phyloP scores from a whole-genome alignment of 2,329 filamentous ascomycete species.

The Monosporascus sp. region DNA sequence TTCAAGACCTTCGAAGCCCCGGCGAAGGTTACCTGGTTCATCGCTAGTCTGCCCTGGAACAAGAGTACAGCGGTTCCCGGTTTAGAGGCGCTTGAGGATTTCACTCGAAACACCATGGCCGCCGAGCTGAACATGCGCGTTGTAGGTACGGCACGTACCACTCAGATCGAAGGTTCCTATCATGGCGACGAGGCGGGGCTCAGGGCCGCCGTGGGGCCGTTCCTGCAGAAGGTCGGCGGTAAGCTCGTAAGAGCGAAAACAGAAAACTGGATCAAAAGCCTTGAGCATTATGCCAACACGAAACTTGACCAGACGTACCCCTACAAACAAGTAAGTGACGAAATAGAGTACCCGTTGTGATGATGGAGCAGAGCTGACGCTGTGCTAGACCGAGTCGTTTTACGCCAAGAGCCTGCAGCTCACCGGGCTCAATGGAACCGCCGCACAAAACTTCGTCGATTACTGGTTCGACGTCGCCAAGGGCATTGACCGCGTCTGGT shows the following conservation, averaged over 20 bases:
- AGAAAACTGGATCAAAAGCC: slow-evolving; percentile 25
- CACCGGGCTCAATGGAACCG: slow-evolving; percentile 28
- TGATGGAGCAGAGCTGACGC: slow-evolving; percentile 6
- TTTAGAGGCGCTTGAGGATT: slow-evolving; percentile 45
- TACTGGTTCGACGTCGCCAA: slow-evolving; percentile 36
- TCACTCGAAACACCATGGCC: slow-evolving; percentile 28
- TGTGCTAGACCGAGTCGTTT: slow-evolving; percentile 35
- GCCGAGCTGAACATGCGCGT: slow-evolving; percentile 38
- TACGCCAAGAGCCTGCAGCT: slow-evolving; percentile 38
- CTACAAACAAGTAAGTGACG: slow-evolving; percentile 22
- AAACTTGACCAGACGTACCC: slow-evolving; percentile 25
- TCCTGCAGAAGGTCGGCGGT: slow-evolving; percentile 30
- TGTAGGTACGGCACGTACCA: slow-evolving; percentile 29
- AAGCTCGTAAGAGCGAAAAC: slow-evolving; percentile 26
- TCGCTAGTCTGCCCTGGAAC: slow-evolving; percentile 22
- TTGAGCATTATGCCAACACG: slow-evolving; percentile 28
- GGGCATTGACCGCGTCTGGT: slow-evolving; percentile 33
- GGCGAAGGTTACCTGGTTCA: slow-evolving; percentile 25
- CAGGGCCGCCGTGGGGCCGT: slow-evolving; percentile 26
- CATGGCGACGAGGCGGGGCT: slow-evolving; percentile 32
- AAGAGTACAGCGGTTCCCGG: slow-evolving; percentile 18
- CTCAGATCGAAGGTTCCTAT: slow-evolving; percentile 34
- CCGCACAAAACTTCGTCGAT: slow-evolving; percentile 32
- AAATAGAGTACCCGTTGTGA: neutral
- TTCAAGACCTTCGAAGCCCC: slow-evolving; percentile 27